A percentile compares a stretch with the other conserved stretches of the same genome.
Evolutionary conservation across 768 basidiomycete species (phyloP).

Genomic region (Mycena rosella): DNA sequence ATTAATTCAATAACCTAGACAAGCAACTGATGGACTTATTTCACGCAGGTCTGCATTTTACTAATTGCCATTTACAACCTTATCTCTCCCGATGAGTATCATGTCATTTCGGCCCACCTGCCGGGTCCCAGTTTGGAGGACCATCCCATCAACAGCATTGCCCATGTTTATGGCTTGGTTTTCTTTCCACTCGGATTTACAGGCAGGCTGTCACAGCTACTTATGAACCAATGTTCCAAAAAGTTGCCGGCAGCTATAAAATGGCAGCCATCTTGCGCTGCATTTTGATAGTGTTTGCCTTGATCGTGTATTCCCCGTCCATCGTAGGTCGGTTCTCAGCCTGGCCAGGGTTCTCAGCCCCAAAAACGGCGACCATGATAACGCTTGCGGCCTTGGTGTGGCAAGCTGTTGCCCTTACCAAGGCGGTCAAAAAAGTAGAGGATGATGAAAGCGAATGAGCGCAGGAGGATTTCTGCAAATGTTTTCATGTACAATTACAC

Average conservation of each 20-base stretch:
- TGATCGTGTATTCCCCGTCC: background rate
- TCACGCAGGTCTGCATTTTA: conserved; percentile 18
- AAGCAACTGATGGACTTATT: background rate
- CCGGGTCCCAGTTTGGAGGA: conserved; percentile 9
- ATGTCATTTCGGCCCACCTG: conserved; percentile 22
- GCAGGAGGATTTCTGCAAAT: background rate
- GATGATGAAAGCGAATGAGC: background rate
- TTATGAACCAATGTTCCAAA: conserved; percentile 13
- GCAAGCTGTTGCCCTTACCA: background rate
- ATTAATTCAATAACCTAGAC: background rate
- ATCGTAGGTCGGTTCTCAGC: background rate
- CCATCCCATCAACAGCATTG: conserved; percentile 9
- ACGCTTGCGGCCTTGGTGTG: background rate
- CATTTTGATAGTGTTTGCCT: background rate
- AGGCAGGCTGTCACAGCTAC: background rate
- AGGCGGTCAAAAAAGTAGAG: background rate
- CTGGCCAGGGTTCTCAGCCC: conserved; percentile 4
- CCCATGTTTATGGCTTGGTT: background rate
- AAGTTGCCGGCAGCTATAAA: conserved; percentile 16
- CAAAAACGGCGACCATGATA: background rate
- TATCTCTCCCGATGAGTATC: conserved; percentile 32
- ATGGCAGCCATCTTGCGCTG: background rate
- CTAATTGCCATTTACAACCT: conserved; percentile 27
- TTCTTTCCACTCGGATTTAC: background rate
- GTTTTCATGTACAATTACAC: background rate